Percentiles rank a stretch among this genome's conserved stretches.
Evolutionary conservation across 768 basidiomycete species (phyloP).

Genomic region (Lyophyllum atratum): DNA sequence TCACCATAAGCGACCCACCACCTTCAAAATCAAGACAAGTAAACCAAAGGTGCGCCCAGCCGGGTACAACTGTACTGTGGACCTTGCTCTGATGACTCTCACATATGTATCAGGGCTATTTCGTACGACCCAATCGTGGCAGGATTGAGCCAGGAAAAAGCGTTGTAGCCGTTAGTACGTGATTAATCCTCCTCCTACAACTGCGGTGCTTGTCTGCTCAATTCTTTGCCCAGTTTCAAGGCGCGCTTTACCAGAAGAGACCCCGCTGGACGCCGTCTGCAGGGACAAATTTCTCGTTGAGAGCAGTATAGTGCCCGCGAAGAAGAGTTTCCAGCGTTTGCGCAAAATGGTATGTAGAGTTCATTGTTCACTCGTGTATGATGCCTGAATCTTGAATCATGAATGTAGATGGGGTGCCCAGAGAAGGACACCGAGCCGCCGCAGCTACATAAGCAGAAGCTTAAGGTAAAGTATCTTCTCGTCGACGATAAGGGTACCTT

Average conservation of each 20-base stretch:
- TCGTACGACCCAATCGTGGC: background rate
- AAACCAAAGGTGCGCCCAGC: background rate
- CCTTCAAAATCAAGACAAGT: background rate
- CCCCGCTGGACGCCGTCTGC: background rate
- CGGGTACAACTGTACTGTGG: background rate
- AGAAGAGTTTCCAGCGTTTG: background rate
- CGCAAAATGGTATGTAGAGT: background rate
- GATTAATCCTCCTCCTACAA: background rate
- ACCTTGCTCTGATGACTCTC: too few species aligned
- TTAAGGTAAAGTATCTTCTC: background rate
- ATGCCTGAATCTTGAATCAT: background rate
- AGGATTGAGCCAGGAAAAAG: slow-evolving; percentile 1
- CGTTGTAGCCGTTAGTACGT: background rate
- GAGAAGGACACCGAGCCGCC: background rate
- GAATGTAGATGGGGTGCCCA: background rate
- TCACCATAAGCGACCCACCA: background rate
- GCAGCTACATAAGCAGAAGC: background rate
- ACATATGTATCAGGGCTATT: slow-evolving; percentile 2
- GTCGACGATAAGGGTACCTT: background rate
- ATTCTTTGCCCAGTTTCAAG: background rate
- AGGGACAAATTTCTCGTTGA: slow-evolving; percentile 2
- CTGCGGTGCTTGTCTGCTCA: too few species aligned
- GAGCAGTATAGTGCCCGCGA: background rate
- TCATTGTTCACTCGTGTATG: background rate
- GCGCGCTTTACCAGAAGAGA: background rate